These are phyloP conservation scores for Pistacia integerrima DNA, from an alignment of 345 rosid species.

Conservation along the genomic window DNA sequence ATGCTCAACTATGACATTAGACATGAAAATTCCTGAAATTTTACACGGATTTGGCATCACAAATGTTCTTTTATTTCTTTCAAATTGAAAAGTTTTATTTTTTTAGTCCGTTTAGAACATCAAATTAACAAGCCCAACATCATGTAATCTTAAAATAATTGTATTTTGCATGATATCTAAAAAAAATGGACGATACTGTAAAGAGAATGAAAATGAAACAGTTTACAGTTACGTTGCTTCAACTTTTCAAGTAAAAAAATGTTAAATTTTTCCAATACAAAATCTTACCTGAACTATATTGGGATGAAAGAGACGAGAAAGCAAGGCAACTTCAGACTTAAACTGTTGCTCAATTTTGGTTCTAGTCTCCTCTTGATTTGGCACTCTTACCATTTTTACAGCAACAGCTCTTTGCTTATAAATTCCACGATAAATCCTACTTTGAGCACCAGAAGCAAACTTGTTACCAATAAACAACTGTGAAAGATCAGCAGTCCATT, in stretches of 20 bases:
- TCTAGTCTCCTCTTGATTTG: conserved; percentile 77
- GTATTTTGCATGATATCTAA: background rate
- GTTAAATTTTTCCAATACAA: background rate
- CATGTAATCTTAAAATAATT: background rate
- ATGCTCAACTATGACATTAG: background rate
- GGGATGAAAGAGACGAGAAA: conserved; percentile 94
- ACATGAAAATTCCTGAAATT: background rate
- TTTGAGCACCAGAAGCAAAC: conserved; percentile 96
- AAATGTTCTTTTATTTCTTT: too few species aligned
- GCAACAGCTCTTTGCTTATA: conserved; percentile 98
- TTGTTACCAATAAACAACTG: conserved; percentile 96
- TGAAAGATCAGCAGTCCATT: conserved; percentile 99
- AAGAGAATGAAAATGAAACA: background rate
- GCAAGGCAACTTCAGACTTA: conserved; percentile 92
- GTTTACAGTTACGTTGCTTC: background rate
- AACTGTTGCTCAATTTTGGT: conserved; percentile 89
- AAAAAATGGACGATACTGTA: background rate
- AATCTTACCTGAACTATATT: conserved; percentile 69
- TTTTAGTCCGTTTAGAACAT: background rate
- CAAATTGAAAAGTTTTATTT: background rate
- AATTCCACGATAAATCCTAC: conserved; percentile 91
- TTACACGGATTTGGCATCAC: background rate
- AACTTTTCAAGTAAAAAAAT: background rate
- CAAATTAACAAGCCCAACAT: background rate
- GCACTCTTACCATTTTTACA: conserved; percentile 96